Evolutionary conservation across 805 yeast species (phyloP).

Genomic region (Nakazawaea peltata): DNA sequence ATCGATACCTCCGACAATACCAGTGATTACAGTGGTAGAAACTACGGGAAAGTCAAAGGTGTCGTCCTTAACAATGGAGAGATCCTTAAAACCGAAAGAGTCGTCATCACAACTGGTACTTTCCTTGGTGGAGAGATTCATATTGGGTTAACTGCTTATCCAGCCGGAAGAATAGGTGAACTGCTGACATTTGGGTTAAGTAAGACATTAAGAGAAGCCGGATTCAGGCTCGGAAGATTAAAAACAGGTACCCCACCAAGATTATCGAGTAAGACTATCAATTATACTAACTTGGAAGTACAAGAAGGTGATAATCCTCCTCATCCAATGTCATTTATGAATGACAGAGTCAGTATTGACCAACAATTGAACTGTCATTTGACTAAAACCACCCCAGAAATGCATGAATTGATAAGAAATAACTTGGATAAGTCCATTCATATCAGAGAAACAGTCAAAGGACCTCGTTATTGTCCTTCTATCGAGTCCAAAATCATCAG

Average conservation of each 20-base stretch:
- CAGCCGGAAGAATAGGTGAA: conserved; percentile 94
- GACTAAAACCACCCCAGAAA: conserved; percentile 66
- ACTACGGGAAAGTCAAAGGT: conserved; percentile 50
- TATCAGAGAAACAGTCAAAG: conserved; percentile 87
- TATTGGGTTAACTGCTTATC: conserved; percentile 69
- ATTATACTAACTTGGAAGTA: conserved; percentile 51
- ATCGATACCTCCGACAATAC: conserved; percentile 32
- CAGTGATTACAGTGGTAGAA: conserved; percentile 28
- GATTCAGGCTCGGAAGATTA: conserved; percentile 79
- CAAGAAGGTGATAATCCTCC: conserved; percentile 84
- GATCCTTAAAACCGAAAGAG: conserved; percentile 50
- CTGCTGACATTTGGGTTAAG: conserved; percentile 86
- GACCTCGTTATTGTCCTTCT: conserved; percentile 97
- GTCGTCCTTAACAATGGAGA: conserved; percentile 64
- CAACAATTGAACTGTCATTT: conserved; percentile 64
- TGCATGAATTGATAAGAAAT: conserved; percentile 60
- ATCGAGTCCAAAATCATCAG: conserved; percentile 82
- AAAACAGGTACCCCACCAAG: conserved; percentile 98
- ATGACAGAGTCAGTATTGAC: conserved; percentile 54
- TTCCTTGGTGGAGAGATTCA: conserved; percentile 93
- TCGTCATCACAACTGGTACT: conserved; percentile 93
- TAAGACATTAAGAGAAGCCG: conserved; percentile 64
- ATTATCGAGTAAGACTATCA: conserved; percentile 60
- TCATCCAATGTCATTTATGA: conserved; percentile 82
- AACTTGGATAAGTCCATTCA: conserved; percentile 83